Conservation (phyloP, 164 flowering plant species). For the Piper longum region DNA sequence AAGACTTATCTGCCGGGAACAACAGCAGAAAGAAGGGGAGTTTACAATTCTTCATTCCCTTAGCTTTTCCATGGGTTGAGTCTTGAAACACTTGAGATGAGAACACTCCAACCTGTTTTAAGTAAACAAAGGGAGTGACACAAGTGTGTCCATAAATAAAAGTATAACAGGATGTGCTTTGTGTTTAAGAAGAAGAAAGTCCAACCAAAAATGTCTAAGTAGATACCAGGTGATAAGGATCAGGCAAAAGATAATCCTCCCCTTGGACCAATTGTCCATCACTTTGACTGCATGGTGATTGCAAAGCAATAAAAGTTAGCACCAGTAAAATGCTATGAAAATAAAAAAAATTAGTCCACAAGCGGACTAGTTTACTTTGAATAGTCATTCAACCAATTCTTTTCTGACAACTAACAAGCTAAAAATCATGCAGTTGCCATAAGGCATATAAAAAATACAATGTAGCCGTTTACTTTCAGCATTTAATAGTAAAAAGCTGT, state of each 20-base stretch:
- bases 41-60: constrained; percentile 64
- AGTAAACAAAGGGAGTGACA: constrained; percentile 2
- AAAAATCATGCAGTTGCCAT: too few species aligned
- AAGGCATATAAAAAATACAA: too few species aligned
- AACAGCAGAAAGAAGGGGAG: constrained; percentile 4
- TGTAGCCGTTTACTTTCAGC: too few species aligned
- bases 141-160: neutral
- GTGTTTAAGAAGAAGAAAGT: neutral
- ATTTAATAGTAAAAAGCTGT: neutral
- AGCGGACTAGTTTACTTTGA: too few species aligned
- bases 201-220: neutral
- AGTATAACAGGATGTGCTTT: neutral
- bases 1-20: constrained; percentile 1
- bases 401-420: too few species aligned
- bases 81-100: constrained; percentile 96
- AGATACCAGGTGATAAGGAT: constrained; percentile 91
- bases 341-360: too few species aligned
- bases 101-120: constrained; percentile 89
- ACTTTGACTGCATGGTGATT: constrained; percentile 34
- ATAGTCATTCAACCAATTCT: too few species aligned
- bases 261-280: constrained; percentile 59
- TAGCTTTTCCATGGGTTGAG: constrained; percentile 55
- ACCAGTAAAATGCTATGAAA: too few species aligned
- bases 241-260: constrained; percentile 73
- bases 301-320: neutral